Evolutionary conservation across 345 rosid species (phyloP), one percentile per base, ranked within the genome.

Genomic region (Carallia brachiata): DNA sequence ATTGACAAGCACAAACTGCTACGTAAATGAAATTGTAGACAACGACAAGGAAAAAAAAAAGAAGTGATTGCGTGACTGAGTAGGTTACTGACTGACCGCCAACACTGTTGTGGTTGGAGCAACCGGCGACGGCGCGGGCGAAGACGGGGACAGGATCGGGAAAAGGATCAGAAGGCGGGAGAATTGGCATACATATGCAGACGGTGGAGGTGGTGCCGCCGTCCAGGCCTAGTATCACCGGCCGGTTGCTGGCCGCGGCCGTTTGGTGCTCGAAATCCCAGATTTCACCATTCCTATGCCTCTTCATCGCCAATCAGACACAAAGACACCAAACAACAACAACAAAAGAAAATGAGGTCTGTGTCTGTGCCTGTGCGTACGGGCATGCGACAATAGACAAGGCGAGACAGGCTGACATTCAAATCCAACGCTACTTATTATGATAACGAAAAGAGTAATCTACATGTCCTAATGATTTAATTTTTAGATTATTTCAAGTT

Each of bases 181-280:
- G 69, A 15, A 66, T 50, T 0, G 75, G 78, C 75, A 89, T 87
- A 67, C 91, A 89, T n/a, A 89, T 69, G 62, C 95, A 89, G 63
- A 89, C 83, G 10, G 95, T 89, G 28, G 95, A 89, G n/a, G 95
- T 89, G 10, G 90, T 77, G 30, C 91, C 90, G 0, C 95, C 95
- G 52, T 89, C 95, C 73, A 89, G 62, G 5, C 95, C 95, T 63
- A 89, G 60, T n/a, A 89, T 76, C 8, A 89, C 89, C 54, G 60
- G 81, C 28, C 71, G 19, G 63, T 69, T 48, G 4, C 61, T 60
- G 10, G 73, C 56, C 1, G 19, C 17, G 2, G 34, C 61, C 56
- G 75, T 57, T 66, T 84, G 81, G 52, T 71, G 81, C 75, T 89
- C 91, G 55, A 87, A 87, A 56, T 85, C 91, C 94, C 88, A 82